Percentiles rank a stretch among this genome's conserved stretches.
These are phyloP conservation scores for Arthrinium phaeospermum DNA, from an alignment of 2,329 filamentous ascomycete genomes.

Conservation along the genomic window DNA sequence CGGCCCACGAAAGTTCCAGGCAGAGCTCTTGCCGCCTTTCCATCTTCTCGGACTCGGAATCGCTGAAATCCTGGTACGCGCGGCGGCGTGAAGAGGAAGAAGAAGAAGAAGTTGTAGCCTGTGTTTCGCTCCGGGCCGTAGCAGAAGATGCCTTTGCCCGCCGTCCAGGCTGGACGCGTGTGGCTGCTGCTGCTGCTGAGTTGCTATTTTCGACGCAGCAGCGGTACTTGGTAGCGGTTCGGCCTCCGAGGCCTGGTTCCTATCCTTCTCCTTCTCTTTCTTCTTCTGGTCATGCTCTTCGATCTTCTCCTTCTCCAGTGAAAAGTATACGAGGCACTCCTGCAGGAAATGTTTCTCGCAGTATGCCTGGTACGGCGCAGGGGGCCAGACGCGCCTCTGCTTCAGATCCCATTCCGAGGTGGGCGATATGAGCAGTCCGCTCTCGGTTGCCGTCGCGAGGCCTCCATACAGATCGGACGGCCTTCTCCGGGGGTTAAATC, in stretches of 20 bases:
- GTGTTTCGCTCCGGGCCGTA: not conserved
- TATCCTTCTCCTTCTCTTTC: not conserved
- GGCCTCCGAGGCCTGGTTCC: not conserved
- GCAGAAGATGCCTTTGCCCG: not conserved
- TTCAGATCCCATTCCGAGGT: constrained; percentile 21
- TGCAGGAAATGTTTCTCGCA: constrained; percentile 35
- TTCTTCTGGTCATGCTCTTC: constrained; percentile 23
- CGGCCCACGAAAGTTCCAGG: not conserved
- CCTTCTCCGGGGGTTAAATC: not conserved
- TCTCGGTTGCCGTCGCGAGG: not conserved
- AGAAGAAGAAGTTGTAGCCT: not conserved
- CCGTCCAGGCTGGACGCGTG: not conserved
- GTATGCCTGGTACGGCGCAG: constrained; percentile 31
- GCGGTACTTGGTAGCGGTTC: not conserved
- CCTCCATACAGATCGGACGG: constrained; percentile 34
- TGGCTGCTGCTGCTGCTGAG: not conserved
- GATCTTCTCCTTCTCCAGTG: constrained; percentile 22
- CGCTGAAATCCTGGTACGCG: not conserved
- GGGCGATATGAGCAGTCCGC: constrained; percentile 6
- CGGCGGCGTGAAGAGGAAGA: not conserved
- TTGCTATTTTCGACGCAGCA: constrained; percentile 9
- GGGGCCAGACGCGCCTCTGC: constrained; percentile 29
- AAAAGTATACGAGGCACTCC: constrained; percentile 35
- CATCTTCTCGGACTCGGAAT: not conserved
- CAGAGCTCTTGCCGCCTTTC: not conserved